These are phyloP conservation scores for Colletotrichum sp. DNA, from an alignment of 2,329 filamentous ascomycete species.

Conservation along the genomic window DNA sequence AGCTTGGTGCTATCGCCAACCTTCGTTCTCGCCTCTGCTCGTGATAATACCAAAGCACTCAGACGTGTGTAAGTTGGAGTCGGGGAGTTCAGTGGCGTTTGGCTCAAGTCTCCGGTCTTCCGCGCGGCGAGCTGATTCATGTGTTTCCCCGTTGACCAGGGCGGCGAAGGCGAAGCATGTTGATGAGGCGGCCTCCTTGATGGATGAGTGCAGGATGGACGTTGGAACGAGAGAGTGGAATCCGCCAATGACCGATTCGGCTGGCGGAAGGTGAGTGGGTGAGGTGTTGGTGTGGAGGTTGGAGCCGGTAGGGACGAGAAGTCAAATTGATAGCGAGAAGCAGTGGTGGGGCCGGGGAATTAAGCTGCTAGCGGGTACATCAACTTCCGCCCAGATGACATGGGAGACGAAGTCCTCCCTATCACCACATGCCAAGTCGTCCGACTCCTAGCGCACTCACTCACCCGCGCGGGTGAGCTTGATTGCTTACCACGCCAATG, in stretches of 20 bases:
- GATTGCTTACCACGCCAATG: not conserved
- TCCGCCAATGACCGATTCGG: not conserved
- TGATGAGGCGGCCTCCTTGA: not conserved
- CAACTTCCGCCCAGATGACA: fast-evolving
- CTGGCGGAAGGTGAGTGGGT: not conserved
- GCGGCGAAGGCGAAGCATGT: not conserved
- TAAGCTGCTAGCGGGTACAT: not conserved
- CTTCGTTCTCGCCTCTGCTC: not conserved
- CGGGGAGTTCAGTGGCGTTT: not conserved
- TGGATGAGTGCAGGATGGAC: not conserved
- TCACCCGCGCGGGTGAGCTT: slow-evolving; percentile 5
- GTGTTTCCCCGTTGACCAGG: not conserved
- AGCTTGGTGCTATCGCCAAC: not conserved
- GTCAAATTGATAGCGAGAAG: not conserved
- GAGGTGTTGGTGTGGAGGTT: not conserved
- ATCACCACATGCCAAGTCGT: not conserved
- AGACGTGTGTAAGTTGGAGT: not conserved
- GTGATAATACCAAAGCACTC: not conserved
- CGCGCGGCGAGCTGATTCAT: slow-evolving; percentile 5
- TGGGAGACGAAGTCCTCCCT: not conserved
- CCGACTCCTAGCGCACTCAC: not conserved
- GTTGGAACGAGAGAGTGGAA: slow-evolving; percentile 1
- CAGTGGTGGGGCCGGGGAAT: not conserved
- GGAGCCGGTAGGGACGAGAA: not conserved
- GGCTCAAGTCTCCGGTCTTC: not conserved